phyloP scores from a whole-genome alignment of 2,329 filamentous ascomycete species.

The Mycosphaerella sp. region DNA sequence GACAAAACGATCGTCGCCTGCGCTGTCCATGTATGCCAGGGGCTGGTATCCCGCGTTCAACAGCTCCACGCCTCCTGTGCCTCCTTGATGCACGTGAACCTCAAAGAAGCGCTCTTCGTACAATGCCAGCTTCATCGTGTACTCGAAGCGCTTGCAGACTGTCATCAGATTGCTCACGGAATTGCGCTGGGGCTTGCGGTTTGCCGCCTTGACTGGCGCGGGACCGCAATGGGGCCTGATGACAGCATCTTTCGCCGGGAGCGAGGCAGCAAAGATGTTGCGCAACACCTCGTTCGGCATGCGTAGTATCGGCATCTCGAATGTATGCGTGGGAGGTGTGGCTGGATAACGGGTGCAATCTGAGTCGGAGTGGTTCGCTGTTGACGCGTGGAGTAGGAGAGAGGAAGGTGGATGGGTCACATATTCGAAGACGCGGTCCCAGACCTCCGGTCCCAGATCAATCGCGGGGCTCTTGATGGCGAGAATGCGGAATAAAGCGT shows the following conservation, averaged over 20 bases:
- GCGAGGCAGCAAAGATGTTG: conserved; percentile 16
- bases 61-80: conserved; percentile 29
- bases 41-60: conserved; percentile 29
- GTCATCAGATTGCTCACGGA: conserved; percentile 24
- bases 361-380: no score
- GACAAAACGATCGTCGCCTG: conserved; percentile 25
- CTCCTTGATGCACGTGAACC: conserved; percentile 29
- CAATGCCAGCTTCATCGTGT: conserved; percentile 19
- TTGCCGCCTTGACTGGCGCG: conserved; percentile 2
- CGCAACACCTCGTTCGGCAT: conserved; percentile 23
- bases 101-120: conserved; percentile 30
- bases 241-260: conserved; percentile 14
- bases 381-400: no score
- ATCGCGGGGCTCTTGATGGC: neutral
- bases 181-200: conserved; percentile 14
- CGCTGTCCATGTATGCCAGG: conserved; percentile 25
- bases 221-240: conserved; percentile 14
- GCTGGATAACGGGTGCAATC: neutral
- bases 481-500: neutral
- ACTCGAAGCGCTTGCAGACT: conserved; percentile 22
- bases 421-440: neutral
- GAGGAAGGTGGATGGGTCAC: neutral
- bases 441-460: neutral
- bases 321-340: conserved; percentile 11
- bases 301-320: conserved; percentile 6